A percentile compares a stretch with the other conserved stretches of the same genome.
These are phyloP conservation scores for Arctostaphylos glauca DNA, from an alignment of 148 eudicot species.

Conservation along the genomic window DNA sequence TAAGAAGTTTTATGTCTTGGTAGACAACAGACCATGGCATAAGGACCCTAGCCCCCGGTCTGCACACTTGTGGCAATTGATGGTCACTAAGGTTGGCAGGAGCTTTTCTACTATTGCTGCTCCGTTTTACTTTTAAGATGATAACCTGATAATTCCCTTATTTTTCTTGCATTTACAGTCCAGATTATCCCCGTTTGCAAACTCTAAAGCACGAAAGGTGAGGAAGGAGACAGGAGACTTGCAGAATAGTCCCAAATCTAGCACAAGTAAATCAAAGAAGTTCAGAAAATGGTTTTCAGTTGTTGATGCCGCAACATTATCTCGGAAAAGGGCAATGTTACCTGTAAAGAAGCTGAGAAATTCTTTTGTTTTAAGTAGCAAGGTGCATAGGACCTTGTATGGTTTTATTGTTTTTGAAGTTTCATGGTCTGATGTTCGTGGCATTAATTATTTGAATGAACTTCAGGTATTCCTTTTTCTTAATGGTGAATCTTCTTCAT, in stretches of 20 bases:
- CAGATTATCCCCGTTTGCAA: slow-evolving; percentile 95
- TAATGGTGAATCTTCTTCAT: slow-evolving; percentile 14
- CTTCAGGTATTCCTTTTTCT: slow-evolving; percentile 60
- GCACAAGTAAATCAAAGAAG: slow-evolving; percentile 38
- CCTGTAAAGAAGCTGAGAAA: slow-evolving; percentile 79
- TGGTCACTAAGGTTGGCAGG: slow-evolving; percentile 89
- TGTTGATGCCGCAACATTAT: slow-evolving; percentile 68
- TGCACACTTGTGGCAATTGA: slow-evolving; percentile 94
- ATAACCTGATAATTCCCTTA: slow-evolving; percentile 6
- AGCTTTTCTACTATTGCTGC: slow-evolving; percentile 13
- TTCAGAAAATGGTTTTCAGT: slow-evolving; percentile 68
- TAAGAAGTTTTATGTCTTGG: slow-evolving; percentile 77
- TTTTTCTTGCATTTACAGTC: slow-evolving; percentile 49
- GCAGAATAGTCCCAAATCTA: slow-evolving; percentile 32
- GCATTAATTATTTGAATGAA: slow-evolving; percentile 87
- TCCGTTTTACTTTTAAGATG: neutral
- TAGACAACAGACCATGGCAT: slow-evolving; percentile 95
- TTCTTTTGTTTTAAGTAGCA: slow-evolving; percentile 66
- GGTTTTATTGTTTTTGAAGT: slow-evolving; percentile 96
- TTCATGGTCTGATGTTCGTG: slow-evolving; percentile 82
- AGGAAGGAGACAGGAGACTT: slow-evolving; percentile 43
- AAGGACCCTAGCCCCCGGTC: slow-evolving; percentile 74
- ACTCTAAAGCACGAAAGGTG: slow-evolving; percentile 60
- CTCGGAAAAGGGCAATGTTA: slow-evolving; percentile 69
- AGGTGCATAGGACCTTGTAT: slow-evolving; percentile 78